phyloP scores from a whole-genome alignment of 768 basidiomycete species.

The Boletus rufocinnamomeus region DNA sequence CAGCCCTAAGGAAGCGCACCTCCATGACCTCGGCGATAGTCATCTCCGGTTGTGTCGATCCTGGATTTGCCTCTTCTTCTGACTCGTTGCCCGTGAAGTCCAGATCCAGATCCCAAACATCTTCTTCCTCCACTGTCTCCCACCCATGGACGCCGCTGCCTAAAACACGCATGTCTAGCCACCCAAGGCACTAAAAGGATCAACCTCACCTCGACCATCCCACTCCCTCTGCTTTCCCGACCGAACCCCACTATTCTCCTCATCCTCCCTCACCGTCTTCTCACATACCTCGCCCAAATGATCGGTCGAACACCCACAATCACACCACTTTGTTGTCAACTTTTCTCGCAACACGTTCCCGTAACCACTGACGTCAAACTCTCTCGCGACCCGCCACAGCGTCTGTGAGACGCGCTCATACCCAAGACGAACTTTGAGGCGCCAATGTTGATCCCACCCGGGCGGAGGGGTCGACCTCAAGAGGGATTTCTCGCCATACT shows the following conservation, averaged over 20 bases:
- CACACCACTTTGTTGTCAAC: constrained; percentile 75
- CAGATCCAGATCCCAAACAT: constrained; percentile 71
- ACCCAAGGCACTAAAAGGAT: background rate
- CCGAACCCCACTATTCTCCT: constrained; percentile 57
- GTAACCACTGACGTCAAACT: constrained; percentile 74
- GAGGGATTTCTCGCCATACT: constrained; percentile 45
- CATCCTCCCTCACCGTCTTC: constrained; percentile 68
- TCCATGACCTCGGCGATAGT: constrained; percentile 76
- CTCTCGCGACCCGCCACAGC: constrained; percentile 68
- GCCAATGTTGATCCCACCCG: constrained; percentile 61
- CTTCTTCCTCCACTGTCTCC: constrained; percentile 76
- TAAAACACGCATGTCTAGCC: constrained; percentile 16
- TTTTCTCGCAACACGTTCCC: constrained; percentile 71
- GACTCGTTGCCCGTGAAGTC: constrained; percentile 61
- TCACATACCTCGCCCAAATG: constrained; percentile 79
- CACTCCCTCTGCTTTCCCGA: constrained; percentile 73
- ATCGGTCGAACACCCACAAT: constrained; percentile 79
- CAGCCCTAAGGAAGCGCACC: constrained; percentile 68
- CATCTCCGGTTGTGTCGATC: constrained; percentile 42
- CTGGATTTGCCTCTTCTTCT: constrained; percentile 48
- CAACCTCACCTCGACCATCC: constrained; percentile 61
- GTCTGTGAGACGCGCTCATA: constrained; percentile 66
- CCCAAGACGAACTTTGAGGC: constrained; percentile 56
- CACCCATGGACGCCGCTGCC: constrained; percentile 68
- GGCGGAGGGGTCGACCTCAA: constrained; percentile 35